These are phyloP conservation scores for Trichoderma endophyticum DNA, from an alignment of 2,329 filamentous ascomycete genomes.

Conservation along the genomic window DNA sequence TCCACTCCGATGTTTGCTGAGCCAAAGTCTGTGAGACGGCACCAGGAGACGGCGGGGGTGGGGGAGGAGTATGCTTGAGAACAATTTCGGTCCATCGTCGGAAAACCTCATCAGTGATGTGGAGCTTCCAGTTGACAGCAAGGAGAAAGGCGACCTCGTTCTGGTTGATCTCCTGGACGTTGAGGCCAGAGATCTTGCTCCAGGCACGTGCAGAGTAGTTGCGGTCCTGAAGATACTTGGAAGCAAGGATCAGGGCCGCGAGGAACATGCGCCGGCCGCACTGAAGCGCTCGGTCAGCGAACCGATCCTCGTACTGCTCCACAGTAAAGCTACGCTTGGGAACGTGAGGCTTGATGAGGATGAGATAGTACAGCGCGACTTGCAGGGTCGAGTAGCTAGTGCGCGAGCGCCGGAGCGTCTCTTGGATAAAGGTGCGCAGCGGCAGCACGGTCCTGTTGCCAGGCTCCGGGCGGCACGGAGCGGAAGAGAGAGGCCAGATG, in stretches of 20 bases:
- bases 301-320: slow-evolving; percentile 73
- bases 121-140: slow-evolving; percentile 90
- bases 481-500: slow-evolving; percentile 91
- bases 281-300: slow-evolving; percentile 76
- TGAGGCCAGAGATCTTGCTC: slow-evolving; percentile 98
- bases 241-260: slow-evolving; percentile 88
- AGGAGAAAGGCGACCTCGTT: slow-evolving; percentile 91
- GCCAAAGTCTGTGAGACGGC: slow-evolving; percentile 41
- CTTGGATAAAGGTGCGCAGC: slow-evolving; percentile 93
- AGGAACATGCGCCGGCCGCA: slow-evolving; percentile 98
- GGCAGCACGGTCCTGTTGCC: slow-evolving; percentile 77
- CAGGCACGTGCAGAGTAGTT: slow-evolving; percentile 97
- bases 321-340: slow-evolving; percentile 80
- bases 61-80: slow-evolving; percentile 76
- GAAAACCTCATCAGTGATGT: slow-evolving; percentile 85
- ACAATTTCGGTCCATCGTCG: slow-evolving; percentile 94
- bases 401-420: slow-evolving; percentile 88
- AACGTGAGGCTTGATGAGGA: slow-evolving; percentile 88
- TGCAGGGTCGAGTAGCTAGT: slow-evolving; percentile 97
- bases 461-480: slow-evolving; percentile 69
- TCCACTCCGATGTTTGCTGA: slow-evolving; percentile 54
- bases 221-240: slow-evolving; percentile 95
- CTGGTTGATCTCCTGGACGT: slow-evolving; percentile 89
- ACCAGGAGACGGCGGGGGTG: slow-evolving; percentile 55
- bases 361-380: slow-evolving; percentile 92